A percentile compares a stretch with the other conserved stretches of the same genome.
phyloP scores from a whole-genome alignment of 495 filamentous ascomycete species.

The Neurospora sp. region DNA sequence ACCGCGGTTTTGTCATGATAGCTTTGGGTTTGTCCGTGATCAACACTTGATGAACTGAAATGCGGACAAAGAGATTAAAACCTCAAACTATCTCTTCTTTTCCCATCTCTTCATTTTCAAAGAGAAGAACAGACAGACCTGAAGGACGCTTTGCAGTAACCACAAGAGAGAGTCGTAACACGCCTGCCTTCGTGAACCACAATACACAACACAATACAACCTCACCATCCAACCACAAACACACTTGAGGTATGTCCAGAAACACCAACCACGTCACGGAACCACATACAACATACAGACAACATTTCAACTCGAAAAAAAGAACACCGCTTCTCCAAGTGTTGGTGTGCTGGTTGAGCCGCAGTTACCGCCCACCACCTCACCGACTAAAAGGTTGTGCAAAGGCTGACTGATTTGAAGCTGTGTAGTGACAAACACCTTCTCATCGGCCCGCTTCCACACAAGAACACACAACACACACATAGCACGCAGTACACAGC shows the following conservation, averaged over 20 bases:
- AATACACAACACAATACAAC: background rate
- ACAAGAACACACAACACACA: background rate
- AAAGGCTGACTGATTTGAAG: background rate
- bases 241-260: background rate
- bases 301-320: background rate
- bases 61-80: background rate
- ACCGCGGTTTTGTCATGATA: background rate
- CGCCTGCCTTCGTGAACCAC: background rate
- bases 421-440: background rate
- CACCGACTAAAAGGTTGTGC: background rate
- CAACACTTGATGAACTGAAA: background rate
- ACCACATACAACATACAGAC: background rate
- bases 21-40: background rate
- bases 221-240: background rate
- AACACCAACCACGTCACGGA: background rate
- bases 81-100: background rate
- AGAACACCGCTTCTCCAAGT: background rate
- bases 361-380: background rate
- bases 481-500: background rate
- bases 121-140: background rate
- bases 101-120: background rate
- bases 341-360: background rate
- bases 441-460: background rate
- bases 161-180: background rate
- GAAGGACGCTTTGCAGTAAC: background rate